Evolutionary conservation across 2,329 filamentous ascomycete species (phyloP).

Genomic region (Neodidymelliopsis sp.): DNA sequence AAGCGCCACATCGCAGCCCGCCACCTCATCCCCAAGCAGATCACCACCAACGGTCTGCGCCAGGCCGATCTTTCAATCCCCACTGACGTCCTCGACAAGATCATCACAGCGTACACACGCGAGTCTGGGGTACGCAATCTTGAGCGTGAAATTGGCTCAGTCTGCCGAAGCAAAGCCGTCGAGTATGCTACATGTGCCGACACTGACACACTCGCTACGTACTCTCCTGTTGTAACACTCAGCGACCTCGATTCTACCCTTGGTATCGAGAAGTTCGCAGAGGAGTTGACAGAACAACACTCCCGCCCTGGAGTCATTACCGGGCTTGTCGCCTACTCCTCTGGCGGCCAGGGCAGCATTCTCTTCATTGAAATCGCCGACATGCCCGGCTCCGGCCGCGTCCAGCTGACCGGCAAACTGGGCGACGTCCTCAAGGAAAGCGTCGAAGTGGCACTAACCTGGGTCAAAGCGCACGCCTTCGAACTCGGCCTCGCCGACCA

Average conservation of each 20-base stretch:
- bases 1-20: constrained; percentile 93
- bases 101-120: constrained; percentile 95
- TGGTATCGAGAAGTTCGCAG: constrained; percentile 91
- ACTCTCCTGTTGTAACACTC: constrained; percentile 75
- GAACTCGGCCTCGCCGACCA: constrained; percentile 83
- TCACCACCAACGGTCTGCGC: constrained; percentile 84
- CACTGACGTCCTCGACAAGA: constrained; percentile 88
- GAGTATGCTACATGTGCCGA: constrained; percentile 93
- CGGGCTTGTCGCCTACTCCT: constrained; percentile 92
- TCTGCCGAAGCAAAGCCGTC: constrained; percentile 86
- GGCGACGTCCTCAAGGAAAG: constrained; percentile 97
- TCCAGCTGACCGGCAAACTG: constrained; percentile 95
- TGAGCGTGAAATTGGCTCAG: constrained; percentile 92
- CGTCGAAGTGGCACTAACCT: constrained; percentile 93
- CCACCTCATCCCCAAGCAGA: constrained; percentile 96
- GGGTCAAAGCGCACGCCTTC: constrained; percentile 96
- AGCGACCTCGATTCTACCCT: constrained; percentile 89
- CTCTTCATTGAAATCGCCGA: constrained; percentile 98
- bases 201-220: constrained; percentile 66
- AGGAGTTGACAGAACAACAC: constrained; percentile 90
- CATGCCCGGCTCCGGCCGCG: constrained; percentile 90
- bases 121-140: constrained; percentile 96
- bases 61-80: constrained; percentile 78
- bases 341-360: constrained; percentile 92
- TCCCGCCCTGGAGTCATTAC: constrained; percentile 90